A percentile compares a stretch with the other conserved stretches of the same genome.
Conservation (phyloP, 2,329 filamentous ascomycete species). For the Alternaria sp. region DNA sequence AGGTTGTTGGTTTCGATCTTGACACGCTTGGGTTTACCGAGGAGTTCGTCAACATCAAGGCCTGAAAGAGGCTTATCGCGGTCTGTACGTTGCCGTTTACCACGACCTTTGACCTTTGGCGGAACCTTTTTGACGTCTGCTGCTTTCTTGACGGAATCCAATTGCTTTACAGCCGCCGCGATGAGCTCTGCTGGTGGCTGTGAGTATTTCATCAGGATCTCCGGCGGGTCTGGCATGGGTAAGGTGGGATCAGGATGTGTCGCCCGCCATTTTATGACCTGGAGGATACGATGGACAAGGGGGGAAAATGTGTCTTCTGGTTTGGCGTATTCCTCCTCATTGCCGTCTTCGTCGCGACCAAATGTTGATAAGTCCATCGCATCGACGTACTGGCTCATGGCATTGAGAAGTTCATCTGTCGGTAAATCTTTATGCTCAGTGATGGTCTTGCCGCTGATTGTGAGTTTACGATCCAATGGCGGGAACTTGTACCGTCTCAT, state of each 20-base stretch:
- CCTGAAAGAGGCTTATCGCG: slow-evolving; percentile 85
- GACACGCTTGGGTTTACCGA: slow-evolving; percentile 66
- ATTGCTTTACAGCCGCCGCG: slow-evolving; percentile 62
- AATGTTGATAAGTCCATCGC: slow-evolving; percentile 84
- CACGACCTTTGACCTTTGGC: slow-evolving; percentile 76
- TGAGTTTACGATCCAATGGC: slow-evolving; percentile 85
- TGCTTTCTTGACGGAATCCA: slow-evolving; percentile 71
- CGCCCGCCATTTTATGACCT: slow-evolving; percentile 83
- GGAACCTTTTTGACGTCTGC: slow-evolving; percentile 86
- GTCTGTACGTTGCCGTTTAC: slow-evolving; percentile 68
- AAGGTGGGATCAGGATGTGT: slow-evolving; percentile 73
- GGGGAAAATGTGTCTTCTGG: slow-evolving; percentile 87
- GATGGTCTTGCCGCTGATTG: slow-evolving; percentile 81
- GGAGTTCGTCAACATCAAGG: slow-evolving; percentile 82
- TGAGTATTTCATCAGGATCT: slow-evolving; percentile 72
- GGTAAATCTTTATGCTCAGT: slow-evolving; percentile 87
- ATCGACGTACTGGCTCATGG: slow-evolving; percentile 93
- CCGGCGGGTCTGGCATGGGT: slow-evolving; percentile 60
- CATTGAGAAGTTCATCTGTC: slow-evolving; percentile 72
- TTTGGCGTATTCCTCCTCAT: slow-evolving; percentile 72
- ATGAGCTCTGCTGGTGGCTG: slow-evolving; percentile 74
- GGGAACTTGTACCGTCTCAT: slow-evolving; percentile 90
- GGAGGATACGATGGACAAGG: slow-evolving; percentile 84
- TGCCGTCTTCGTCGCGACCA: slow-evolving; percentile 74
- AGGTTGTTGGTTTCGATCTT: slow-evolving; percentile 75